Base-by-base conservation (phyloP, 176 grass and related monocot species). In the Zoysia japonica region DNA sequence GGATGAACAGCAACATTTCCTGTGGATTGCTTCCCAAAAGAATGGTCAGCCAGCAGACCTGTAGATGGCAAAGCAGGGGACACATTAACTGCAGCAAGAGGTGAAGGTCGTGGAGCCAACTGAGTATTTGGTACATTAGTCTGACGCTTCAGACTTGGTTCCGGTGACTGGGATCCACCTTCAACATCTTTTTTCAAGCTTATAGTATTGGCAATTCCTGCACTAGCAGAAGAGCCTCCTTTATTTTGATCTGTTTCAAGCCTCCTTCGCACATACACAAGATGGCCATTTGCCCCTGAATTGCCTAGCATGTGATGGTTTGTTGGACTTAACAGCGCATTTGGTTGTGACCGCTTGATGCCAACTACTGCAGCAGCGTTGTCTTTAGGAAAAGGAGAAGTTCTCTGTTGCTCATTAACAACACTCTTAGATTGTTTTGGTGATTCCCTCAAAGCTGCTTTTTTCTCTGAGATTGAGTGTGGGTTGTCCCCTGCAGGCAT, bases 181-280 rank as follows among this genome's bases (percentile, higher is more conserved):
- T 52, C 13, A n/a, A 48, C 61, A 79, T 64, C 41, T 79, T 67
- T 88, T 64, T 89, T 89, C 42, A 38, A 80, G 78, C 83, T 85
- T 45, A 73, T 53, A 75, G 76, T 79, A 72, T 41, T 69, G 9
- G 62, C 59, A 71, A 78, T 71, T 83, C 71, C 86, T 70, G 69
- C 37, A 47, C 35, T 70, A 71, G 49, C 7, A 71, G 72, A 75
- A 79, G 78, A 47, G 15, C 65, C 70, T 46, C 82, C 71, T 87
- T 98, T 98, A 51, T 75, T 89, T 64, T 95, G 96, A 68, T 93
- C 92, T 15, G 73, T 83, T 72, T 98, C 96, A 83, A 87, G 66
- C 78, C 80, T 94, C 78, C 96, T 98, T 10, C 96, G 84, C 50
- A 93, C 92, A 81, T 94, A 98, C 5, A 96, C 93, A 48, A 92